Evolutionary conservation across 2,329 filamentous ascomycete species (phyloP), one percentile per base, ranked within the genome.

Genomic region (Fusarium goolgardi): DNA sequence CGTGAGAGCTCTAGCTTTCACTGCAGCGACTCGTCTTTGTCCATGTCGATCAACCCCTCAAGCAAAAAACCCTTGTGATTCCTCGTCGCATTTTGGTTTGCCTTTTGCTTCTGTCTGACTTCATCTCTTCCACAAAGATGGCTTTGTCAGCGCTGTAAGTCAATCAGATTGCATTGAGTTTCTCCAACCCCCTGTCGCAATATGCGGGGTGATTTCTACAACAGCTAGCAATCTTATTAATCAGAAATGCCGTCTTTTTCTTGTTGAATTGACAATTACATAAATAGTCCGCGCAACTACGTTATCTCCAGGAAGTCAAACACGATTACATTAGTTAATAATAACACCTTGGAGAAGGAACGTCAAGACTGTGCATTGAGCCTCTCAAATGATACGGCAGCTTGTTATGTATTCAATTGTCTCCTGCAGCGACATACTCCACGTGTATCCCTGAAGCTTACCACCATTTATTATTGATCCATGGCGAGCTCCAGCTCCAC

Each of bases 101-200:
- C 15, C 41, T 32, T 37, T 21, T 40, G 12, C 41, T 52, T 50
- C 43, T 49, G 39, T 64, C 47, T 53, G 58, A 53, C 60, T 65
- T 65, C 27, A 65, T 65, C 41, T 45, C 34, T 49, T 23, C 45
- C 41, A 59, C 23, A 18, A 23, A 20, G 20, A 43, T 32, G 25
- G 55, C 58, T 70, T 70, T 67, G 67, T 70, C 52, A 70, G 67
- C 59, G 41, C n/a, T 20, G 9, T 40, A 41, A 55, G 47, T 55
- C 67, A 70, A 70, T 47, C 57, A 53, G 41, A 37, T 40, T 52
- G 21, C 66, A 67, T 62, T 8, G 43, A 49, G 37, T 58, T 41
- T 43, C 52, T 39, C 25, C 20, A 39, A 49, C 15, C 35, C 34
- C 63, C 50, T 63, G 56, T 52, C 40, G 27, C 27, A 20, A 62